These are phyloP conservation scores for Sporobolus alterniflorus DNA, from an alignment of 202 grass and related monocot genomes.

Conservation along the genomic window DNA sequence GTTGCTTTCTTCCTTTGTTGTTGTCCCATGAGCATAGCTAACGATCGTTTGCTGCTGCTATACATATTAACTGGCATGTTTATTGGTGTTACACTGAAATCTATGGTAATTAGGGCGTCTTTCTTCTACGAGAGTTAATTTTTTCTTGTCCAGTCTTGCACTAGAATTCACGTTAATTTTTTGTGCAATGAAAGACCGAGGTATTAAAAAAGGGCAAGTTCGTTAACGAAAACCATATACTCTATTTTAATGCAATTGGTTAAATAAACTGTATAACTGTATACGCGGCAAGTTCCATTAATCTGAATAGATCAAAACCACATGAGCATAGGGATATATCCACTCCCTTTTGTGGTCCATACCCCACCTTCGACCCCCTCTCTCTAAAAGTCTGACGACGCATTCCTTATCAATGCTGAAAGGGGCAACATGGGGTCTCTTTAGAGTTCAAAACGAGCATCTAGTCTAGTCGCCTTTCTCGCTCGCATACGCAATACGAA, in stretches of 20 bases:
- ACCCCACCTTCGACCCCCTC: neutral
- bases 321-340: neutral
- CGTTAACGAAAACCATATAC: too few relatives aligned
- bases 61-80: neutral
- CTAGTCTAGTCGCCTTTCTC: neutral
- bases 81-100: neutral
- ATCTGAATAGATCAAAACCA: neutral
- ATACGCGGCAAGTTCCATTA: neutral
- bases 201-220: too few relatives aligned
- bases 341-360: too few relatives aligned
- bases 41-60: neutral
- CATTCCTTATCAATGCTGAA: too few relatives aligned
- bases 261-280: neutral
- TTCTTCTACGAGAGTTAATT: too few relatives aligned
- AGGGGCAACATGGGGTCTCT: too few relatives aligned
- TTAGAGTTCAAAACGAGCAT: too few relatives aligned
- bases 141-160: too few relatives aligned
- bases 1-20: neutral
- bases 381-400: neutral
- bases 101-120: neutral
- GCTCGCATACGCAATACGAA: neutral
- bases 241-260: neutral
- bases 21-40: neutral
- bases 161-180: too few relatives aligned
- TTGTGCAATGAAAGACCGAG: too few relatives aligned